phyloP scores from a whole-genome alignment of 2,329 filamentous ascomycete genomes.

The Cladosporium sp. region DNA sequence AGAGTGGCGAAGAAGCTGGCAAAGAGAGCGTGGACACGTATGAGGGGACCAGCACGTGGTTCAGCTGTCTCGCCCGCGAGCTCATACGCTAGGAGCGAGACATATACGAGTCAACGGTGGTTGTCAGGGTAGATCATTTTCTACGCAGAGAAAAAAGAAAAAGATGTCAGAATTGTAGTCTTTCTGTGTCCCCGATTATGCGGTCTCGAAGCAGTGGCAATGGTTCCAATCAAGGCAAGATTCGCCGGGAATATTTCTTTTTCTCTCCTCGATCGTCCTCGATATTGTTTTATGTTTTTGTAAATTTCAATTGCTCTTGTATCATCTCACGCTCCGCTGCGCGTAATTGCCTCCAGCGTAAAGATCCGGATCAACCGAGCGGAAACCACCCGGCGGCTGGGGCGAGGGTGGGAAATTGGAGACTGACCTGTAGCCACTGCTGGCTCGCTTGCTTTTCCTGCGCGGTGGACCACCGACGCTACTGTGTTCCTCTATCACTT shows the following conservation, averaged over 20 bases:
- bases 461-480: conserved; percentile 35
- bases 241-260: background rate
- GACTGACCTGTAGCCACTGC: conserved; percentile 48
- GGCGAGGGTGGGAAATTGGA: conserved; percentile 18
- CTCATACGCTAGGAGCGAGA: background rate
- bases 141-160: conserved; percentile 9
- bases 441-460: conserved; percentile 36
- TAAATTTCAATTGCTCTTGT: background rate
- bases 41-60: too few relatives aligned
- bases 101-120: too few relatives aligned
- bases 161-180: conserved; percentile 12
- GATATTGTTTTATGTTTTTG: conserved; percentile 6
- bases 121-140: background rate
- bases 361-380: conserved; percentile 18
- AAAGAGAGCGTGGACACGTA: too few relatives aligned
- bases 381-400: conserved; percentile 12
- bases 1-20: too few relatives aligned
- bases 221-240: background rate
- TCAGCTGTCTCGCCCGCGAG: background rate
- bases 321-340: conserved; percentile 15
- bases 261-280: background rate
- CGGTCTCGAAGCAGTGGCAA: background rate
- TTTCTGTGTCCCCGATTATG: background rate
- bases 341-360: conserved; percentile 34
- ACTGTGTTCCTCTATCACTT: conserved; percentile 56